A percentile compares a stretch with the other conserved stretches of the same genome.
Conservation (phyloP, 768 basidiomycete genomes). For the Rhodotorula babjevae region DNA sequence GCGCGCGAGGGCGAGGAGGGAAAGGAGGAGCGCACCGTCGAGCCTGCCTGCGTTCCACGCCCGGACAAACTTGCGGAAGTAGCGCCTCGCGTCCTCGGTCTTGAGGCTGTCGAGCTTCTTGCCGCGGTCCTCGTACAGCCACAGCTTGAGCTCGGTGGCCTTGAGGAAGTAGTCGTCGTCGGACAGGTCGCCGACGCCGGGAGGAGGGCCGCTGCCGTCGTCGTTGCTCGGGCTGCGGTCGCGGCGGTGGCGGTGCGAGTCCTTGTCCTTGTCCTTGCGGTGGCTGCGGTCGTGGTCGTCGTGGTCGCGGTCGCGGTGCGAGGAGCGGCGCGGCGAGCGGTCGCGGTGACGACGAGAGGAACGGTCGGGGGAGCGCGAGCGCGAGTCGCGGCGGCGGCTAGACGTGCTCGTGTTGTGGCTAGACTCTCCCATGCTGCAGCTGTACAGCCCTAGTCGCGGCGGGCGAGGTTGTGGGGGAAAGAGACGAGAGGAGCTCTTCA, state of each 20-base stretch:
- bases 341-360: background rate
- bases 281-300: background rate
- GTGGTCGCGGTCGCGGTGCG: background rate
- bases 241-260: constrained; percentile 2
- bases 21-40: constrained; percentile 52
- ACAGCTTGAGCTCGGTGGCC: constrained; percentile 75
- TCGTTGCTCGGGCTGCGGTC: background rate
- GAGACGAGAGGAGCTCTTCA: too few species aligned
- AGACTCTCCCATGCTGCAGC: background rate
- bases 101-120: constrained; percentile 84
- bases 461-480: too few species aligned
- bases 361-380: constrained; percentile 5
- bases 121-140: constrained; percentile 70
- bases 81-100: constrained; percentile 75
- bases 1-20: background rate
- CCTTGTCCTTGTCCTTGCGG: constrained; percentile 7
- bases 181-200: constrained; percentile 58
- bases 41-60: constrained; percentile 79
- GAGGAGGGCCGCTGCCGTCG: background rate
- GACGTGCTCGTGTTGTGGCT: background rate
- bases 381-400: background rate
- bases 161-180: constrained; percentile 89
- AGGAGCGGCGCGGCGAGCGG: background rate
- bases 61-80: constrained; percentile 84
- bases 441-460: too few species aligned